Base-by-base conservation (phyloP, 2,329 filamentous ascomycete genomes). In the Neofusicoccum ribis region DNA sequence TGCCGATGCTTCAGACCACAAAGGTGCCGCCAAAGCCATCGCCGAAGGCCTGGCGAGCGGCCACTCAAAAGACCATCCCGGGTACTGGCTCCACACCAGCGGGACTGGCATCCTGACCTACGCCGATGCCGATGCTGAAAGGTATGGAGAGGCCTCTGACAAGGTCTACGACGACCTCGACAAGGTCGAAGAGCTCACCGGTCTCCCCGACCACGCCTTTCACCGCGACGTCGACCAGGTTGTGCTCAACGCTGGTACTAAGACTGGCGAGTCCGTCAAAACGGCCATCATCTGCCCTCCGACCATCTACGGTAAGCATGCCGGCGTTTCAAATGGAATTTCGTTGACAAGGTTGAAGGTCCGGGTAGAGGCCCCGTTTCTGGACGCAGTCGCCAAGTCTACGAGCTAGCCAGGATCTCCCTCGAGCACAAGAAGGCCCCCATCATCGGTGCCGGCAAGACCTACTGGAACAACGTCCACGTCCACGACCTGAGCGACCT, bases 171-270 rank as follows among this genome's bases (percentile, higher is more conserved):
- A 88, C 70, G 89, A 91, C 69, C 81, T 86, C 69, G 80, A 85
- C 9, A 84, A 83, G 58, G 81, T 91, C 37, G 77, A 80, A 8
- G 83, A 84, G 51, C 78, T 90, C 41, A 79, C 85, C 1, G 80
- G 72, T 9, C 71, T 90, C 0, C 88, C 88, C 0, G 84, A 88
- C 70, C 71, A 77, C 0, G 88, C 83, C 9, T 72, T 82, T 31
- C 90, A 93, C 76, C 85, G 89, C 14, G 81, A 88, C 70, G 85
- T 92, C 4, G 91, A 94, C 75, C 85, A 88, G 72, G 81, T 91
- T 23, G 84, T 92, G 15, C 77, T 89, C 0, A 78, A 74, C 0
- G 80, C 83, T 0, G 80, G 78, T 3, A 37, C 44, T 6, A 58
- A 65, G 50, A 51, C 56, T n/a, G 39, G n/a, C 15, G 63, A 44